Percentiles rank a stretch among this genome's conserved stretches.
phyloP scores from a whole-genome alignment of 768 basidiomycete species.

The Myochromella boudieri region DNA sequence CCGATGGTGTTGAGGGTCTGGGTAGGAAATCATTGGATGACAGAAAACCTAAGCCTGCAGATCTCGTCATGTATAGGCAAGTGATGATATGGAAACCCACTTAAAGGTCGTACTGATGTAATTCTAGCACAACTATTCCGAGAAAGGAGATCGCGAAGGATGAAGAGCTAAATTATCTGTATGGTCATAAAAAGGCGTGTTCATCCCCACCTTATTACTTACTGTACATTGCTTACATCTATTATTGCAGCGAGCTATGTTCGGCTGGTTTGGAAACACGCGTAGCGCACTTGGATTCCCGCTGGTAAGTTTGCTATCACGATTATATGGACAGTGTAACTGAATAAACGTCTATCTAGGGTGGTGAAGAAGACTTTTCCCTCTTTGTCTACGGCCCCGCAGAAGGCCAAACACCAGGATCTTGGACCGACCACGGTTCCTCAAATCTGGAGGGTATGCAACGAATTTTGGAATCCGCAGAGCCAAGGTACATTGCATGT shows the following conservation, averaged over 20 bases:
- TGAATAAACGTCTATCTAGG: constrained; percentile 26
- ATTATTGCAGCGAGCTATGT: constrained; percentile 25
- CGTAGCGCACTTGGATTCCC: constrained; percentile 28
- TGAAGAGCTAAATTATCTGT: constrained; percentile 34
- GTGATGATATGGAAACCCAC: not conserved
- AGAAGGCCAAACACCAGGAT: constrained; percentile 27
- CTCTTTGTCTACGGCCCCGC: constrained; percentile 29
- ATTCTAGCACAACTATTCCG: constrained; percentile 33
- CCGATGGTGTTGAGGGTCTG: constrained; percentile 42
- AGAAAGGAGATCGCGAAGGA: constrained; percentile 39
- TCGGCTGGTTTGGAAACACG: constrained; percentile 36
- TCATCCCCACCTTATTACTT: not conserved
- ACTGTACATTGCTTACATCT: not conserved
- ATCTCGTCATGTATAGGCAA: constrained; percentile 41
- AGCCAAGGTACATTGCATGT: constrained; percentile 32
- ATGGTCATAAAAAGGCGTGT: constrained; percentile 21
- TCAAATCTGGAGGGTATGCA: constrained; percentile 30
- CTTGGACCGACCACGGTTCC: constrained; percentile 26
- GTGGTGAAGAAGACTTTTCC: constrained; percentile 29
- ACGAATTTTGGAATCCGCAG: constrained; percentile 27
- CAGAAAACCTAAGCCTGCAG: not conserved
- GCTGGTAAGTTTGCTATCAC: constrained; percentile 23
- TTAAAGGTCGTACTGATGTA: too few species aligned
- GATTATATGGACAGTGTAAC: not conserved
- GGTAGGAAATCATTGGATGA: not conserved